phyloP scores from a whole-genome alignment of 140 eudicot genomes.

The Stevia rebaudiana region DNA sequence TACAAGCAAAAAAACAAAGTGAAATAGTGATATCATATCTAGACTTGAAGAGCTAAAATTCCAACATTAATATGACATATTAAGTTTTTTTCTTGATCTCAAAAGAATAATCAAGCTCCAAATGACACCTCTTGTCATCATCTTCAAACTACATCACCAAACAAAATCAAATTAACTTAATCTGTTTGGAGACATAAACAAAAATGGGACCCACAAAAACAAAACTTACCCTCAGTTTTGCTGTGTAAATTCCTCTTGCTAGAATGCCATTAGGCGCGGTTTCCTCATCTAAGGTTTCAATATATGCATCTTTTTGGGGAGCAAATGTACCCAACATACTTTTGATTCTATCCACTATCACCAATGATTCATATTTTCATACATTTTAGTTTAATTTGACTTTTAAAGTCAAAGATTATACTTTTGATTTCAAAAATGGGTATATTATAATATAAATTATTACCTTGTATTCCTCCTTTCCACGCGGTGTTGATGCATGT shows the following conservation, averaged over 20 bases:
- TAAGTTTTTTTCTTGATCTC: conserved; percentile 61
- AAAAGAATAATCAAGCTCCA: conserved; percentile 79
- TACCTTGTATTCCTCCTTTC: conserved; percentile 76
- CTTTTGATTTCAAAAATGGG: neutral
- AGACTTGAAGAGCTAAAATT: conserved; percentile 6
- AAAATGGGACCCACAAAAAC: conserved; percentile 12
- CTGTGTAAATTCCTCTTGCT: conserved; percentile 81
- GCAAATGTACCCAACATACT: conserved; percentile 90
- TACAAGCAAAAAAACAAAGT: neutral
- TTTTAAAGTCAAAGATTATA: conserved; percentile 6
- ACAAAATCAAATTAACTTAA: neutral
- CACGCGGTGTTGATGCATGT: conserved; percentile 59
- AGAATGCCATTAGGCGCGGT: conserved; percentile 75
- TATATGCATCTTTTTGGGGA: conserved; percentile 65
- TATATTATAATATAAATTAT: conserved; percentile 1
- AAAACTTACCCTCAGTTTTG: conserved; percentile 55
- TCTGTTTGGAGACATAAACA: neutral
- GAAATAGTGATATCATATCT: conserved; percentile 1
- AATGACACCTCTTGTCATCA: conserved; percentile 66
- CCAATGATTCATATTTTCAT: conserved; percentile 1
- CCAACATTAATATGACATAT: conserved; percentile 10
- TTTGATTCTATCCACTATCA: conserved; percentile 68
- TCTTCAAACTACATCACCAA: conserved; percentile 66
- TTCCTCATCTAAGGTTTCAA: conserved; percentile 71
- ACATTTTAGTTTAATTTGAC: conserved; percentile 16